Evolutionary conservation across 192 early-diverging fungal genomes (phyloP), one percentile per base, ranked within the genome.

Genomic region (Coemansia sp.): DNA sequence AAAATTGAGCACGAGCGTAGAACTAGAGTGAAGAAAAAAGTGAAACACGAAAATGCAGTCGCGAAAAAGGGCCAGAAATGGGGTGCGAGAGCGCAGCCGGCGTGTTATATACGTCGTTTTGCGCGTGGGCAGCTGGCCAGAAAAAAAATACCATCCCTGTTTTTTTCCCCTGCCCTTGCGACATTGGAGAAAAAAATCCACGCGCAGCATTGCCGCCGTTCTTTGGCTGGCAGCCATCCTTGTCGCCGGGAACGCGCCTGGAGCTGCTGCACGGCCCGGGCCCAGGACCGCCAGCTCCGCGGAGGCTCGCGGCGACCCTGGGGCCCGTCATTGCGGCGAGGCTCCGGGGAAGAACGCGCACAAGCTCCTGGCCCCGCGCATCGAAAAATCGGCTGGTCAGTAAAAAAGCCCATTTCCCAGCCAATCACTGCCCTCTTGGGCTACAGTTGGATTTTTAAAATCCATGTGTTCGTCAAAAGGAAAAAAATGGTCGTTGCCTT

Each of bases 41-140:
- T 25, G 43, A 59, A 58, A 70, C 55, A 58, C 62, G 52, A 59
- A 59, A 58, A 45, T 61, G 54, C 31, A 56, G 62, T 64, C 63
- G 43, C 45, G 49, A 51, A 65, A 69, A 69, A 60, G 48, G 48
- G 48, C 48, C 48, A 50, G 48, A 25, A 29, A 50, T 28, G 48
- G 48, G 48, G 48, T 50, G 32, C 49, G 35, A 64, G 68, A 60
- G 68, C 68, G 68, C 68, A 56, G 57, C 58, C n/a, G 29, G 57
- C 61, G 40, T 22, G 51, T 71, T 71, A 71, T 55, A 71, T 71
- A 71, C 62, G 55, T 30, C 60, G 35, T 49, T 43, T 18, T 49
- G 54, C 60, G 56, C 54, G 48, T 50, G 44, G 40, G 48, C 40
- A 43, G 54, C 35, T n/a, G 16, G 40, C 10, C 14, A 5, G 23